phyloP scores from a whole-genome alignment of 2,329 filamentous ascomycete species.

The Alternaria sp. region DNA sequence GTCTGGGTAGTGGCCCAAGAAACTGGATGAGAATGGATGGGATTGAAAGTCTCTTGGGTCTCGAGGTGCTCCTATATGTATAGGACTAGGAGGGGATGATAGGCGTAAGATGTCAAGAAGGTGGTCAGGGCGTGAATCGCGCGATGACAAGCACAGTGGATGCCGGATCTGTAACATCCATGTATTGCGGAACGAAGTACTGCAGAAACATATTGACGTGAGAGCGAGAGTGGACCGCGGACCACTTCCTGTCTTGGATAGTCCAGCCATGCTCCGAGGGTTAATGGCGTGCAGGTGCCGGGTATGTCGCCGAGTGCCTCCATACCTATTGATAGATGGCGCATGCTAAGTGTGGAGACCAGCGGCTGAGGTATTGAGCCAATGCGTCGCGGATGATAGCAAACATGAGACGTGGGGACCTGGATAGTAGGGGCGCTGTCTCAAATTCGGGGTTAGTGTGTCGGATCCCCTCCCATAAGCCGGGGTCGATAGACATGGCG shows the following conservation, averaged over 20 bases:
- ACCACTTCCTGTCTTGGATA: constrained; percentile 43
- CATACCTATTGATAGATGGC: constrained; percentile 48
- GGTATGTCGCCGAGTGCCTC: constrained; percentile 43
- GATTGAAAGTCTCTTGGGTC: constrained; percentile 27
- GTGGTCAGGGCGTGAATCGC: constrained; percentile 42
- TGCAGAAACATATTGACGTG: constrained; percentile 51
- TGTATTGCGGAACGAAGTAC: constrained; percentile 49
- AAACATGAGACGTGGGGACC: constrained; percentile 48
- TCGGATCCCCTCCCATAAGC: constrained; percentile 49
- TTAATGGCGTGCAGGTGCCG: constrained; percentile 45
- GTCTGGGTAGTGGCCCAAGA: constrained; percentile 28
- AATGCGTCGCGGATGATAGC: constrained; percentile 47
- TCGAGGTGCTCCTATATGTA: constrained; percentile 45
- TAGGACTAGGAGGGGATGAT: constrained; percentile 27
- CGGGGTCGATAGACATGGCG: constrained; percentile 37
- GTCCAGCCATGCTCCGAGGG: constrained; percentile 42
- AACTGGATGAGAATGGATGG: constrained; percentile 32
- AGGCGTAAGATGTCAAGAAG: constrained; percentile 32
- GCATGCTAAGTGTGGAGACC: constrained; percentile 38
- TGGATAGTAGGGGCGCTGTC: constrained; percentile 42
- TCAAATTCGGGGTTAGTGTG: constrained; percentile 45
- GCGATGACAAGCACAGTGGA: constrained; percentile 45
- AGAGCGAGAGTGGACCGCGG: constrained; percentile 45
- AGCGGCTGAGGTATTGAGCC: constrained; percentile 41
- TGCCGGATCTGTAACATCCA: constrained; percentile 48